These are phyloP conservation scores for Colletotrichum chlorophyti DNA, from an alignment of 2,329 filamentous ascomycete species.

Conservation along the genomic window DNA sequence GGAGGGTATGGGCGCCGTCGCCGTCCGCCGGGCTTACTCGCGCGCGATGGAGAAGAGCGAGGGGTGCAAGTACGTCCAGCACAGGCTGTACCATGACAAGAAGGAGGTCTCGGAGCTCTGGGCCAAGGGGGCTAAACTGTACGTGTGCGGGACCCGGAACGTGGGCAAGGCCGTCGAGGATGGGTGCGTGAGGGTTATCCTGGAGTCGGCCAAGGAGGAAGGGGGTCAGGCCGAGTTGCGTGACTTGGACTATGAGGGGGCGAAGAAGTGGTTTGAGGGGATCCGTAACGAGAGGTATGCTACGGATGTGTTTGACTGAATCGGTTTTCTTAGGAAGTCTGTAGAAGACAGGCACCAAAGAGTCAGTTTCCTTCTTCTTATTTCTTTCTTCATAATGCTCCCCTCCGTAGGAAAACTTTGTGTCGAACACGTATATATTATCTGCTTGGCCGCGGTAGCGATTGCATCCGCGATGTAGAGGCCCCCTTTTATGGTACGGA, in stretches of 20 bases:
- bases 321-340: not conserved
- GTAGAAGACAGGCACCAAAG: too few species aligned
- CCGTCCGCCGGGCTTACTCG: conserved; percentile 64
- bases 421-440: too few species aligned
- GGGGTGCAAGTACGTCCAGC: conserved; percentile 57
- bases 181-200: conserved; percentile 30
- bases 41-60: conserved; percentile 48
- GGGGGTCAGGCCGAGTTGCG: conserved; percentile 33
- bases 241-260: conserved; percentile 44
- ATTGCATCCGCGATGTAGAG: too few species aligned
- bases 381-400: too few species aligned
- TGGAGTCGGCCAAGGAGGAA: conserved; percentile 35
- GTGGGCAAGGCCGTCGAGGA: conserved; percentile 50
- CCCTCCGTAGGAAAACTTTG: too few species aligned
- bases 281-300: conserved; percentile 62
- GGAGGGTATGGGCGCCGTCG: conserved; percentile 55
- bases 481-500: too few species aligned
- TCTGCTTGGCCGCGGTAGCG: too few species aligned
- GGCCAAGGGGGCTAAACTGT: conserved; percentile 55
- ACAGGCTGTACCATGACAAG: conserved; percentile 45
- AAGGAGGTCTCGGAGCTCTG: conserved; percentile 41
- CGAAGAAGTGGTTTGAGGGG: conserved; percentile 54
- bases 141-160: conserved; percentile 63
- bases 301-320: conserved; percentile 65
- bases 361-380: too few species aligned